Conservation (phyloP, 2,329 filamentous ascomycete genomes). For the Chaetomiaceae sp. region DNA sequence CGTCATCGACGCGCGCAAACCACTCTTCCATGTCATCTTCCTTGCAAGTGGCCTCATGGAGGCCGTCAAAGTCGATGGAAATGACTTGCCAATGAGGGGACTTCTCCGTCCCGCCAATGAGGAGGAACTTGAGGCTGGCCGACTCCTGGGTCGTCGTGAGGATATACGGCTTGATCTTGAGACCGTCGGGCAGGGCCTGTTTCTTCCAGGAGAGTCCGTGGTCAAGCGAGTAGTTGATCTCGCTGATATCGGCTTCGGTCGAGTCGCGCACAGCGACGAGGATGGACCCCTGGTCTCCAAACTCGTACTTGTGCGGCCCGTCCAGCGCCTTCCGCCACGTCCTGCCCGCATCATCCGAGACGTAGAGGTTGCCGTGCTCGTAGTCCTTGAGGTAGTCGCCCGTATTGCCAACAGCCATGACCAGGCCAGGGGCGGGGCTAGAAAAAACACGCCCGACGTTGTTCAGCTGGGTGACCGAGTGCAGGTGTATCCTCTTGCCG, state of each 20-base stretch:
- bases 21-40: conserved; percentile 80
- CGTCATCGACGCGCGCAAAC: conserved; percentile 75
- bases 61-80: conserved; percentile 74
- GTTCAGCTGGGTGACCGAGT: conserved; percentile 80
- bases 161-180: conserved; percentile 65
- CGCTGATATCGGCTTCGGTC: conserved; percentile 52
- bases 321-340: conserved; percentile 74
- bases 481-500: conserved; percentile 71
- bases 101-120: conserved; percentile 60
- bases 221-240: conserved; percentile 74
- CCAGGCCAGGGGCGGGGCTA: conserved; percentile 84
- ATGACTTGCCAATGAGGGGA: conserved; percentile 59
- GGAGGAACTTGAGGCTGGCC: conserved; percentile 83
- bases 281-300: conserved; percentile 88
- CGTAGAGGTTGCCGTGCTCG: conserved; percentile 75
- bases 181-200: conserved; percentile 60
- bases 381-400: conserved; percentile 70
- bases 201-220: conserved; percentile 82
- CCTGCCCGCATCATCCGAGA: conserved; percentile 86
- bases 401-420: conserved; percentile 92
- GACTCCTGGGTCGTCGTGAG: conserved; percentile 90
- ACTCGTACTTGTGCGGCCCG: conserved; percentile 91
- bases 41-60: conserved; percentile 76
- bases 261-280: conserved; percentile 79
- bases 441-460: conserved; percentile 88